These are phyloP conservation scores for Suillus bovinus DNA, from an alignment of 768 basidiomycete genomes.

Conservation along the genomic window DNA sequence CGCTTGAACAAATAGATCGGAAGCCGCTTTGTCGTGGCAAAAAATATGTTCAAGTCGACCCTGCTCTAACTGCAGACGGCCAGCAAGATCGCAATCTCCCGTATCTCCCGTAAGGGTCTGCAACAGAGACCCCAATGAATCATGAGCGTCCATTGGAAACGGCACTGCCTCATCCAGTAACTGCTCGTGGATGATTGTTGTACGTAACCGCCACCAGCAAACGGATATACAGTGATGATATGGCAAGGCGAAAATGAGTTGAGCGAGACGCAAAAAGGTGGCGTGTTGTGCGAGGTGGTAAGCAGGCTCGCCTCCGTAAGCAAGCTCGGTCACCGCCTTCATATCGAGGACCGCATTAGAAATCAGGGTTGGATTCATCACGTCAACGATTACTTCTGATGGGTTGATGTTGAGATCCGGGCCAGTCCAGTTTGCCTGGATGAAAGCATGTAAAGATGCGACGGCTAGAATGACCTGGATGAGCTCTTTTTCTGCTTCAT, in stretches of 20 bases:
- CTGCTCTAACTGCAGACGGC: constrained; percentile 69
- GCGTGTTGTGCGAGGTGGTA: constrained; percentile 83
- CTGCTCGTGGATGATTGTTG: constrained; percentile 70
- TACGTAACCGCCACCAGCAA: constrained; percentile 86
- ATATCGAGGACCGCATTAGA: constrained; percentile 57
- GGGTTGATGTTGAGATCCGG: constrained; percentile 70
- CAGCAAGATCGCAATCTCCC: constrained; percentile 62
- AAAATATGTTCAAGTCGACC: constrained; percentile 81
- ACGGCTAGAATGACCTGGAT: constrained; percentile 65
- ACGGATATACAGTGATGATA: constrained; percentile 51
- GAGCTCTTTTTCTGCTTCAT: constrained; percentile 50
- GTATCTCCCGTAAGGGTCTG: constrained; percentile 44
- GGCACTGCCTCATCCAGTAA: constrained; percentile 80
- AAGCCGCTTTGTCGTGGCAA: constrained; percentile 73
- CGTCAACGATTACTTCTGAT: constrained; percentile 40
- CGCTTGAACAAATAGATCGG: constrained; percentile 74
- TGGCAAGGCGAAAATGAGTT: constrained; percentile 60
- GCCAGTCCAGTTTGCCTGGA: constrained; percentile 96
- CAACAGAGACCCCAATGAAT: constrained; percentile 43
- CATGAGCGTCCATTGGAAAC: constrained; percentile 43
- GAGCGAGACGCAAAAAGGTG: constrained; percentile 72
- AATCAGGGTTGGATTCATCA: constrained; percentile 25
- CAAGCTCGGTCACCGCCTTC: constrained; percentile 72
- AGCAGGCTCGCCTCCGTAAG: constrained; percentile 88
- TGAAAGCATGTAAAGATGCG: constrained; percentile 84